phyloP scores from a whole-genome alignment of 441 rosid species.

The Raphanus hybrid region DNA sequence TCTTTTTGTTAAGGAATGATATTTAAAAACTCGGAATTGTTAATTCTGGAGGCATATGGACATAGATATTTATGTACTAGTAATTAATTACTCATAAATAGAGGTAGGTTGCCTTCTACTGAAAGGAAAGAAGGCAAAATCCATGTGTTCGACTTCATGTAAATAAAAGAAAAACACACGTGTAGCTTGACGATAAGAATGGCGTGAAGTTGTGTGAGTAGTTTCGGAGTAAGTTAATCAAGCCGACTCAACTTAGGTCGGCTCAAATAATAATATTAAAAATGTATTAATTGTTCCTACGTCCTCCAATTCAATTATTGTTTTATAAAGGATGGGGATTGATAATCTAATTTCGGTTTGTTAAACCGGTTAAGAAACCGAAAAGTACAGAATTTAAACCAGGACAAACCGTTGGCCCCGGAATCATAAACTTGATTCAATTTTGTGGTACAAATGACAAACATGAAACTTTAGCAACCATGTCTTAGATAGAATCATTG shows the following conservation, averaged over 20 bases:
- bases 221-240: constrained; percentile 21
- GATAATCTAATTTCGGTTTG: constrained; percentile 19
- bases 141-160: background rate
- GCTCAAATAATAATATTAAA: constrained; percentile 7
- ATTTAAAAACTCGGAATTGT: background rate
- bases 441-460: background rate
- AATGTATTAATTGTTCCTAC: background rate
- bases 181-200: constrained; percentile 20
- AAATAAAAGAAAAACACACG: constrained; percentile 19
- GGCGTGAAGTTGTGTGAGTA: constrained; percentile 14
- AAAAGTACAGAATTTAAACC: background rate
- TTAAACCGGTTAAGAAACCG: background rate
- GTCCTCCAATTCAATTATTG: background rate
- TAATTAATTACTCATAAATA: background rate
- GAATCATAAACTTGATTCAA: background rate
- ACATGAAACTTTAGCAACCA: background rate
- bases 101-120: background rate
- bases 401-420: background rate
- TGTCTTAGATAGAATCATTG: background rate
- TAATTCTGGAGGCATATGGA: background rate
- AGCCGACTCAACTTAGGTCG: constrained; percentile 35
- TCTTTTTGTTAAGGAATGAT: background rate
- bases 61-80: background rate
- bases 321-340: background rate
- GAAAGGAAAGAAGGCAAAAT: constrained; percentile 4